Conservation (phyloP, 495 filamentous ascomycete genomes). For the Sordaria brevicollis region DNA sequence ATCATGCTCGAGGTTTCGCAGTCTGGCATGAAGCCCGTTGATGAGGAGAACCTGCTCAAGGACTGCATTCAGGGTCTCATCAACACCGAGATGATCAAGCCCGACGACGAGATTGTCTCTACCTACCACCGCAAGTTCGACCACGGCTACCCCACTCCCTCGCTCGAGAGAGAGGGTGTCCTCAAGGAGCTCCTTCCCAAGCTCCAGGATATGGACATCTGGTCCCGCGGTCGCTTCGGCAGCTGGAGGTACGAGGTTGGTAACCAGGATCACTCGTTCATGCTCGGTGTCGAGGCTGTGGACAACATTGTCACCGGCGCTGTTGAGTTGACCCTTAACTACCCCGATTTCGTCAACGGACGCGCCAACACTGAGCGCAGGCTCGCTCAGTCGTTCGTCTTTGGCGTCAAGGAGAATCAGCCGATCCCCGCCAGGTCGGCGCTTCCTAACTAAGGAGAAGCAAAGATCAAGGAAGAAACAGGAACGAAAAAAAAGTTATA, state of each 20-base stretch:
- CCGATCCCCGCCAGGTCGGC: slow-evolving; percentile 22
- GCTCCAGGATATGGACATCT: slow-evolving; percentile 84
- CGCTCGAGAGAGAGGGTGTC: slow-evolving; percentile 89
- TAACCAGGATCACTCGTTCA: slow-evolving; percentile 98
- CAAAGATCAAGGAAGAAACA: neutral
- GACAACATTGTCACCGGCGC: slow-evolving; percentile 93
- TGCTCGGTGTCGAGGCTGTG: slow-evolving; percentile 94
- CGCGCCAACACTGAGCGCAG: slow-evolving; percentile 82
- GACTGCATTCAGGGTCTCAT: slow-evolving; percentile 94
- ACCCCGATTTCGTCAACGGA: slow-evolving; percentile 96
- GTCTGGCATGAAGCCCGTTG: slow-evolving; percentile 87
- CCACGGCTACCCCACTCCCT: slow-evolving; percentile 95
- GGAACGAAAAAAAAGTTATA: neutral
- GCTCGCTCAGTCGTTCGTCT: slow-evolving; percentile 56
- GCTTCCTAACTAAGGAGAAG: slow-evolving; percentile 1
- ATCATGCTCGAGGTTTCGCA: slow-evolving; percentile 99
- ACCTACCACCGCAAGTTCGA: slow-evolving; percentile 99
- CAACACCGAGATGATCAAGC: slow-evolving; percentile 91
- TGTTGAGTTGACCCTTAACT: slow-evolving; percentile 94
- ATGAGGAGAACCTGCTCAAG: slow-evolving; percentile 67
- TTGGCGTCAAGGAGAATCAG: slow-evolving; percentile 9
- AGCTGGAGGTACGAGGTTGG: slow-evolving; percentile 93
- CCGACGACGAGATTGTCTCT: slow-evolving; percentile 89
- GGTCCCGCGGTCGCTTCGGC: slow-evolving; percentile 93
- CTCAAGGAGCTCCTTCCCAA: slow-evolving; percentile 87